Evolutionary conservation across 192 early-diverging fungal species (phyloP).

Genomic region (Coemansia sp.): DNA sequence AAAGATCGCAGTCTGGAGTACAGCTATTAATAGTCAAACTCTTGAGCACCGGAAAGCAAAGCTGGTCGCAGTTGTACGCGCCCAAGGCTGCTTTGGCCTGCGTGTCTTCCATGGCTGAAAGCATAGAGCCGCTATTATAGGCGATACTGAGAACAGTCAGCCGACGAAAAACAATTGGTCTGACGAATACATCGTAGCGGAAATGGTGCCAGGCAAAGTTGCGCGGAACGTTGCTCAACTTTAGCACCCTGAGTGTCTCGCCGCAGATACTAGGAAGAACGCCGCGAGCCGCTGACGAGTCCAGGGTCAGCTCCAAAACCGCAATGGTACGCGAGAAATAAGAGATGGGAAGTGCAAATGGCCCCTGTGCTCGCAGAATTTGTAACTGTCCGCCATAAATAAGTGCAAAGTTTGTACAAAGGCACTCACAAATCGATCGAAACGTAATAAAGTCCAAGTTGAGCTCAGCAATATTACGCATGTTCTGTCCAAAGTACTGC

Average conservation of each 20-base stretch:
- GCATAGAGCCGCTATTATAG: no score
- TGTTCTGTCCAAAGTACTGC: neutral
- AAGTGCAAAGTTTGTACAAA: no score
- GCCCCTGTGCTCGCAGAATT: no score
- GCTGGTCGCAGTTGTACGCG: neutral
- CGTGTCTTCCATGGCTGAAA: no score
- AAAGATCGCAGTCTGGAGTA: no score
- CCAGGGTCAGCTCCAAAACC: neutral
- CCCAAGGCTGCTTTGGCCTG: neutral
- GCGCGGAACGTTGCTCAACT: neutral
- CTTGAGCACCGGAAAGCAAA: no score
- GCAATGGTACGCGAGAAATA: neutral
- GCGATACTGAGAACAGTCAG: neutral
- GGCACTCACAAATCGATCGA: no score
- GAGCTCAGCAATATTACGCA: neutral
- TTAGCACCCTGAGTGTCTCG: neutral
- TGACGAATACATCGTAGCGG: neutral
- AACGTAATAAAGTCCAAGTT: neutral
- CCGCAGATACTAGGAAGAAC: no score
- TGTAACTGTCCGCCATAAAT: no score
- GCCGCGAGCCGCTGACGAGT: neutral
- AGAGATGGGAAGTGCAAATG: neutral
- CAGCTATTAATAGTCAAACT: no score
- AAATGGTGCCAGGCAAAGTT: slow-evolving; percentile 1
- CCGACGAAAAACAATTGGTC: neutral